A percentile compares a stretch with the other conserved stretches of the same genome.
Conservation (phyloP, 2,329 filamentous ascomycete genomes). For the Botrytis hyacinthi region DNA sequence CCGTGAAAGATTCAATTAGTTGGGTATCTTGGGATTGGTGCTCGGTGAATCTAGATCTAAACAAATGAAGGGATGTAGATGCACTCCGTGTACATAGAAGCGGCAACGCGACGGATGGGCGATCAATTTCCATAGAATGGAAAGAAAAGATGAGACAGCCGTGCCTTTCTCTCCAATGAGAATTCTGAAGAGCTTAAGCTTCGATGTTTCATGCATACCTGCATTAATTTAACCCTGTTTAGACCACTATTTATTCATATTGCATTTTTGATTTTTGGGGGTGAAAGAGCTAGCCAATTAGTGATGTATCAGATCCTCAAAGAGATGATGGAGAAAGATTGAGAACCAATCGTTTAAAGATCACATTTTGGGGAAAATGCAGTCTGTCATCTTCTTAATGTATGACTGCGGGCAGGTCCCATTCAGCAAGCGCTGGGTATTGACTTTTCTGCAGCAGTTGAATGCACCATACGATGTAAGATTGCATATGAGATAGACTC, state of each 20-base stretch:
- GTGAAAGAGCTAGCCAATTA: constrained; percentile 1
- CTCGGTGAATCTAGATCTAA: constrained; percentile 5
- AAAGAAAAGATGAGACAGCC: constrained; percentile 15
- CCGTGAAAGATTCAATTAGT: not conserved
- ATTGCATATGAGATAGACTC: not conserved
- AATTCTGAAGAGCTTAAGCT: constrained; percentile 13
- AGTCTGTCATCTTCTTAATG: not conserved
- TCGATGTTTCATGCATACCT: constrained; percentile 18
- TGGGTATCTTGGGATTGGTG: not conserved
- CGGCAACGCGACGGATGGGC: not conserved
- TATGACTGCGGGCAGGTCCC: not conserved
- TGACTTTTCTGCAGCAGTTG: not conserved
- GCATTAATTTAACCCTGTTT: constrained; percentile 12
- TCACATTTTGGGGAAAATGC: not conserved
- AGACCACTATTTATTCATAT: not conserved
- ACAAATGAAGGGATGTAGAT: not conserved
- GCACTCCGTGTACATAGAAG: not conserved
- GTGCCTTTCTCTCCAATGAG: not conserved
- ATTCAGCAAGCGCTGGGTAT: constrained; percentile 7
- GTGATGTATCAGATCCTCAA: constrained; percentile 10
- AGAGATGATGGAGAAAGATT: not conserved
- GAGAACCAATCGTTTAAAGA: not conserved
- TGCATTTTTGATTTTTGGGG: constrained; percentile 4
- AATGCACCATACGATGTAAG: not conserved
- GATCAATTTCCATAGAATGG: constrained; percentile 12